phyloP scores from a whole-genome alignment of 2,329 filamentous ascomycete genomes.

The Lomentospora prolificans region DNA sequence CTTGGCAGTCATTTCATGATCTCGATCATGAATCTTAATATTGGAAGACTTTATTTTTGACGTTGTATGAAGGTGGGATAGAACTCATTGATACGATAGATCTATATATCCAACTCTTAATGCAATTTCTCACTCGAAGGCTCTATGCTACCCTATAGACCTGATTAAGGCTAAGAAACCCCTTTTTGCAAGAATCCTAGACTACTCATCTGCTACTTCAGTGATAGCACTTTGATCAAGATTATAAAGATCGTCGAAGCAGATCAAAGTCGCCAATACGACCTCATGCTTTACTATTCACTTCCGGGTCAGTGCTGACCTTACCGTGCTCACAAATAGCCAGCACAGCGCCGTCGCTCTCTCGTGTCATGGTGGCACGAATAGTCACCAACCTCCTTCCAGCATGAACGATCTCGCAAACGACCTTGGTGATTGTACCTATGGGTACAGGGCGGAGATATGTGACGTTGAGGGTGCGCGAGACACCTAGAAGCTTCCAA shows the following conservation, averaged over 20 bases:
- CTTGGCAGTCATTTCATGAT: background rate
- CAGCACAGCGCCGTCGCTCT: constrained; percentile 41
- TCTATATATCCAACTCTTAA: background rate
- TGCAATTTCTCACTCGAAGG: background rate
- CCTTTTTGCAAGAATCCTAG: too few relatives aligned
- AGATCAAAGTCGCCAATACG: too few relatives aligned
- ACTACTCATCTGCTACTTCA: too few relatives aligned
- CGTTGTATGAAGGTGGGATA: background rate
- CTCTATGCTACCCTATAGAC: too few relatives aligned
- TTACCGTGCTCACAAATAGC: constrained; percentile 56
- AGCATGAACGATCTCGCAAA: constrained; percentile 47
- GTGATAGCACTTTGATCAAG: too few relatives aligned
- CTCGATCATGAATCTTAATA: background rate
- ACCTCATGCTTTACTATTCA: constrained; percentile 14
- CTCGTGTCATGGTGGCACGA: constrained; percentile 43
- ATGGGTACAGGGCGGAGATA: constrained; percentile 53
- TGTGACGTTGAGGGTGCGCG: constrained; percentile 54
- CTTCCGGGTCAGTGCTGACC: constrained; percentile 44
- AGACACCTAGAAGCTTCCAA: constrained; percentile 54
- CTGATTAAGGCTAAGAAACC: background rate
- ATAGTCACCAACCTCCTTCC: constrained; percentile 45
- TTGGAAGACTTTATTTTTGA: background rate
- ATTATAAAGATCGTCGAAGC: too few relatives aligned
- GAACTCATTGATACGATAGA: constrained; percentile 2
- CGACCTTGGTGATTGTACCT: constrained; percentile 40